Evolutionary conservation across 1,139 yeast genomes (phyloP).

Genomic region (Maudiozyma humilis): DNA sequence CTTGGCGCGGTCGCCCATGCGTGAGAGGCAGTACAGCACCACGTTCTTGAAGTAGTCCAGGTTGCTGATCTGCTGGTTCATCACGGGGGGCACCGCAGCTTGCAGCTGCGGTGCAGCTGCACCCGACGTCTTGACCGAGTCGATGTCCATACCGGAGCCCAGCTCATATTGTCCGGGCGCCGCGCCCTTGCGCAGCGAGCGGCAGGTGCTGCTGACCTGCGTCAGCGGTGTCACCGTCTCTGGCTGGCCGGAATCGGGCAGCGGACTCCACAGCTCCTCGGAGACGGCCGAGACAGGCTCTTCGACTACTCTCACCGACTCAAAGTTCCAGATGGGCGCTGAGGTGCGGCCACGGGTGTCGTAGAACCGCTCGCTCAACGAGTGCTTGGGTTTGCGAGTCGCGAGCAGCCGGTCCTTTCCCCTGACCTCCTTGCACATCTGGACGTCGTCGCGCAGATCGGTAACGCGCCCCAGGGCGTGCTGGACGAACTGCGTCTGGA

Average conservation of each 20-base stretch:
- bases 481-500: slow-evolving; percentile 38
- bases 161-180: slow-evolving; percentile 11
- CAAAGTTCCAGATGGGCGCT: slow-evolving; percentile 22
- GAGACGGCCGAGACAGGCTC: not conserved
- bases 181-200: slow-evolving; percentile 15
- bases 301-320: slow-evolving; percentile 4
- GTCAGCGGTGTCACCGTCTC: slow-evolving; percentile 24
- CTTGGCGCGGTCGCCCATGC: slow-evolving; percentile 45
- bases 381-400: slow-evolving; percentile 27
- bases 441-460: slow-evolving; percentile 28
- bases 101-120: not conserved
- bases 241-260: slow-evolving; percentile 9
- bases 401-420: slow-evolving; percentile 13
- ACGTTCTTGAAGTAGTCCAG: slow-evolving; percentile 35
- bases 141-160: slow-evolving; percentile 21
- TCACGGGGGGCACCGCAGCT: not conserved
- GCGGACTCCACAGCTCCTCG: slow-evolving; percentile 10
- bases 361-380: slow-evolving; percentile 28
- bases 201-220: slow-evolving; percentile 13
- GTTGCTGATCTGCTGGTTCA: slow-evolving; percentile 10
- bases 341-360: slow-evolving; percentile 11
- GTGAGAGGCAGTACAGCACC: slow-evolving; percentile 35
- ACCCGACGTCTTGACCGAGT: slow-evolving; percentile 9
- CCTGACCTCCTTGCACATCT: slow-evolving; percentile 22
- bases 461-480: slow-evolving; percentile 6